A percentile compares a stretch with the other conserved stretches of the same genome.
Evolutionary conservation across 495 filamentous ascomycete species (phyloP).

Genomic region (Podospora didyma): DNA sequence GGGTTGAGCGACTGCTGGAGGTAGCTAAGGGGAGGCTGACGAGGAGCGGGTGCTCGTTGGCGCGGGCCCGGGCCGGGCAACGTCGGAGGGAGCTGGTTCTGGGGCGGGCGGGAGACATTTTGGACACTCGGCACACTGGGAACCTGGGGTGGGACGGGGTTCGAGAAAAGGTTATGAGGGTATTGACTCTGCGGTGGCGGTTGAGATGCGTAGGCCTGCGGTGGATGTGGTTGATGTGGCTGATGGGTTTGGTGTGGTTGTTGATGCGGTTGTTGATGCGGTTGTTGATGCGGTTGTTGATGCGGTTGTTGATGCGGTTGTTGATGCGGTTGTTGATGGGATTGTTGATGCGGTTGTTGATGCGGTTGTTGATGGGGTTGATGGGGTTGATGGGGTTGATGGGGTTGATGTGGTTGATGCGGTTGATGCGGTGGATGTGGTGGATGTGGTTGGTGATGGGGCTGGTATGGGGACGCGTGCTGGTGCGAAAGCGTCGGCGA

Average conservation of each 20-base stretch:
- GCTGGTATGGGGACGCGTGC: slow-evolving; percentile 37
- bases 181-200: slow-evolving; percentile 21
- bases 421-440: slow-evolving; percentile 31
- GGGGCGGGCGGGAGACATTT: slow-evolving; percentile 37
- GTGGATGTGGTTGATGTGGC: slow-evolving; percentile 22
- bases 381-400: too few relatives aligned
- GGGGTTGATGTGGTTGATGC: slow-evolving; percentile 23
- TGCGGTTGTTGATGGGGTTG: neutral
- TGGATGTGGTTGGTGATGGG: neutral
- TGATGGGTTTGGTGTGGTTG: slow-evolving; percentile 27
- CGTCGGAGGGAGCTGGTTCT: slow-evolving; percentile 26
- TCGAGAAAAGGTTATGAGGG: slow-evolving; percentile 35
- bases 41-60: slow-evolving; percentile 30
- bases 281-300: too few relatives aligned
- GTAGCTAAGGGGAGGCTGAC: slow-evolving; percentile 25
- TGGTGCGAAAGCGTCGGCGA: slow-evolving; percentile 36
- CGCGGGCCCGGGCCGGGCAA: slow-evolving; percentile 39
- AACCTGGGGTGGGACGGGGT: slow-evolving; percentile 32
- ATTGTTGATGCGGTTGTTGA: slow-evolving; percentile 31
- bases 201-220: slow-evolving; percentile 32
- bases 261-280: too few relatives aligned
- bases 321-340: slow-evolving; percentile 25
- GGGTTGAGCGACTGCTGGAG: slow-evolving; percentile 33
- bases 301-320: too few relatives aligned
- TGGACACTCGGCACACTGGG: slow-evolving; percentile 30